Percentiles rank a stretch among this genome's conserved stretches.
Conservation (phyloP, 148 eudicot species). For the Amaranthus palmeri region DNA sequence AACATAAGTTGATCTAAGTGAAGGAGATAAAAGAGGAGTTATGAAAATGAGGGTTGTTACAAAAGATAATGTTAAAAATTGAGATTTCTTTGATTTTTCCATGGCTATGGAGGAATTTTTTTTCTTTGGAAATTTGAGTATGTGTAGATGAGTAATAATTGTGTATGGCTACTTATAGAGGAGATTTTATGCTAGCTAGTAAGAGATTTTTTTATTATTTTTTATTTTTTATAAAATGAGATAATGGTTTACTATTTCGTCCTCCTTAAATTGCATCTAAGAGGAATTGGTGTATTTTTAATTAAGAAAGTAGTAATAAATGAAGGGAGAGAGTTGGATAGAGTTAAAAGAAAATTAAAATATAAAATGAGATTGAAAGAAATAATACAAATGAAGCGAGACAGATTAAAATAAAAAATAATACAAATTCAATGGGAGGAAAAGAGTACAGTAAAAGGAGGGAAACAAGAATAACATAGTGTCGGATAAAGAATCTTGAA, state of each 20-base stretch:
- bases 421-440: no score
- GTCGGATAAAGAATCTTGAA: conserved; percentile 13
- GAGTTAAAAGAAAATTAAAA: no score
- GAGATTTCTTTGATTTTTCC: conserved; percentile 33
- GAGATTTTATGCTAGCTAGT: not conserved
- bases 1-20: conserved; percentile 38
- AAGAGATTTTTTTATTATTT: not conserved
- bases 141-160: not conserved
- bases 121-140: not conserved
- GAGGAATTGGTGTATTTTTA: no score
- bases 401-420: no score
- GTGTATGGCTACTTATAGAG: conserved; percentile 4
- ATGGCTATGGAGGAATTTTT: not conserved
- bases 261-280: no score
- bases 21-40: conserved; percentile 45
- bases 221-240: not conserved
- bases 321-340: no score
- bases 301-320: no score
- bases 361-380: no score
- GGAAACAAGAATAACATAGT: not conserved
- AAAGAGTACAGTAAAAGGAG: not conserved
- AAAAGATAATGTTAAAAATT: conserved; percentile 38
- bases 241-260: conserved; percentile 16
- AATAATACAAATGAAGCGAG: no score
- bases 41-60: conserved; percentile 35